A percentile compares a stretch with the other conserved stretches of the same genome.
These are phyloP conservation scores for Suhomyces terraborum DNA, from an alignment of 1,139 yeast genomes.

Conservation along the genomic window DNA sequence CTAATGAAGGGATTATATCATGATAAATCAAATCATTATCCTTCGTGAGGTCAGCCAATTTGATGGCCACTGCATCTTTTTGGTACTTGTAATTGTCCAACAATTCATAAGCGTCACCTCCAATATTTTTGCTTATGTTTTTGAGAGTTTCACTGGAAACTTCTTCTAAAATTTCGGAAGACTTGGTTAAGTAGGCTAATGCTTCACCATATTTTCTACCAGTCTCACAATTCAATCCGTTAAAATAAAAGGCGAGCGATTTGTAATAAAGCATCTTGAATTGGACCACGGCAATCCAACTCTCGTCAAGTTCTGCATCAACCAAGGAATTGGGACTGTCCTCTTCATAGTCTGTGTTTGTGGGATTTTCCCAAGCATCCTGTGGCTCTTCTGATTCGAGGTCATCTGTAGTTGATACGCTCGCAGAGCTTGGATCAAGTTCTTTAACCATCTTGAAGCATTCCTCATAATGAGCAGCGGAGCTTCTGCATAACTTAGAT, in stretches of 20 bases:
- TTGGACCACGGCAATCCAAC: conserved; percentile 46
- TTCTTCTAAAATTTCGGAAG: conserved; percentile 42
- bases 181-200: conserved; percentile 62
- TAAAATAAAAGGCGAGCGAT: conserved; percentile 51
- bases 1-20: conserved; percentile 64
- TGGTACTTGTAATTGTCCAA: conserved; percentile 49
- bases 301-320: conserved; percentile 46
- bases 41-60: conserved; percentile 55
- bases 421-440: conserved; percentile 25
- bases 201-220: conserved; percentile 72
- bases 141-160: conserved; percentile 30
- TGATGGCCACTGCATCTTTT: conserved; percentile 46
- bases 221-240: conserved; percentile 52
- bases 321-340: conserved; percentile 45
- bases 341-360: conserved; percentile 24
- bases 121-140: conserved; percentile 24
- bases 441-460: conserved; percentile 43
- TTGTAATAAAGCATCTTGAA: conserved; percentile 52
- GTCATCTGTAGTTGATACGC: conserved; percentile 17
- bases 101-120: conserved; percentile 36
- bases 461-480: conserved; percentile 56
- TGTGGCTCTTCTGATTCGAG: conserved; percentile 15
- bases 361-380: conserved; percentile 12
- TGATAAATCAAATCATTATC: conserved; percentile 93
- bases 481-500: conserved; percentile 68